A percentile compares a stretch with the other conserved stretches of the same genome.
phyloP scores from a whole-genome alignment of 208 protist species.

The Leptomonas pyrrhocoris region DNA sequence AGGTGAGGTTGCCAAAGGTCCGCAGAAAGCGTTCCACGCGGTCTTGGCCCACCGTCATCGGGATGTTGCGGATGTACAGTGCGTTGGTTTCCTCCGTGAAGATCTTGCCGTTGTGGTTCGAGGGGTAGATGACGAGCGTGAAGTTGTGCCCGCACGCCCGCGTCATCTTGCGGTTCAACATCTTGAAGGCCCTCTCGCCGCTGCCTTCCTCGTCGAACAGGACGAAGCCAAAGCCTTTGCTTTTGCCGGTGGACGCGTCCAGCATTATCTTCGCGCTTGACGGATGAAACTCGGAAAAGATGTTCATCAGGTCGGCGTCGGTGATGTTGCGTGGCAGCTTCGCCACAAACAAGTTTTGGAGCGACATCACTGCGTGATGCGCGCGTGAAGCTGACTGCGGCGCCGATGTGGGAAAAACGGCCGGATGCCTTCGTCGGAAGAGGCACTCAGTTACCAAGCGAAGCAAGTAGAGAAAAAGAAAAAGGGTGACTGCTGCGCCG shows the following conservation, averaged over 20 bases:
- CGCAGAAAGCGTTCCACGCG: constrained; percentile 64
- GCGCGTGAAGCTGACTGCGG: too few species aligned
- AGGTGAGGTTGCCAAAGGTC: constrained; percentile 64
- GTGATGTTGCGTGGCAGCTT: constrained; percentile 88
- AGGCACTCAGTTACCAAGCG: too few species aligned
- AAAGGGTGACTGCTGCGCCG: neutral
- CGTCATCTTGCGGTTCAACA: constrained; percentile 60
- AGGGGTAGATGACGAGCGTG: constrained; percentile 78
- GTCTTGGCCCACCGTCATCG: constrained; percentile 53
- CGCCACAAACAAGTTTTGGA: constrained; percentile 75
- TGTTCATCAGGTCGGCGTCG: constrained; percentile 74
- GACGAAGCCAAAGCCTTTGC: constrained; percentile 96
- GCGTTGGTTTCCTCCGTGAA: constrained; percentile 48
- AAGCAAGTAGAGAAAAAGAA: neutral
- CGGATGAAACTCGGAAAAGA: constrained; percentile 72
- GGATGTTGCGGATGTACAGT: constrained; percentile 89
- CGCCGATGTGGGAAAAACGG: too few species aligned
- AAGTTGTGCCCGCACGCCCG: constrained; percentile 57
- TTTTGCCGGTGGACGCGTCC: constrained; percentile 85
- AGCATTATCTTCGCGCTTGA: constrained; percentile 89
- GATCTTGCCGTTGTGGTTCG: constrained; percentile 67
- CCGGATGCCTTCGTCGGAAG: too few species aligned
- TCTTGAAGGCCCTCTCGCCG: constrained; percentile 71
- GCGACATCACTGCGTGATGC: constrained; percentile 25
- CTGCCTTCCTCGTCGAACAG: constrained; percentile 90